A percentile compares a stretch with the other conserved stretches of the same genome.
phyloP scores from a whole-genome alignment of 2,329 filamentous ascomycete species.

The Penicillium sp. region DNA sequence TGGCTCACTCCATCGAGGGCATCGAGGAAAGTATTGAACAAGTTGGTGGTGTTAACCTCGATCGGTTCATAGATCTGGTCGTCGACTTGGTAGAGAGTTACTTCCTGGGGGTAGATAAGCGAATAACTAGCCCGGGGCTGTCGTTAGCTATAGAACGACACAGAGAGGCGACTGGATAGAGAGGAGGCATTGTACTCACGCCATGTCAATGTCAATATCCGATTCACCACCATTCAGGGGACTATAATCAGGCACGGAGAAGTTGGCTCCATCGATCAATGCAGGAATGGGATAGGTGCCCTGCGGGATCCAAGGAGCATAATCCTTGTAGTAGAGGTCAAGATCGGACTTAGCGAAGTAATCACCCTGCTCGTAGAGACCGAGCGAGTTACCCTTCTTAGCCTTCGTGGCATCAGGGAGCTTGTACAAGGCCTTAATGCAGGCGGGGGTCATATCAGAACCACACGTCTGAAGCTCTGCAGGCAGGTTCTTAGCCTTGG shows the following conservation, averaged over 20 bases:
- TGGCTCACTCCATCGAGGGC: constrained; percentile 47
- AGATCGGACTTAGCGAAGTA: constrained; percentile 52
- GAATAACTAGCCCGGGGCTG: constrained; percentile 38
- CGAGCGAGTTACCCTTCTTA: constrained; percentile 48
- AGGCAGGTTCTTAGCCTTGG: constrained; percentile 18
- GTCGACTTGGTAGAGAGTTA: constrained; percentile 51
- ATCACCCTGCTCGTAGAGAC: constrained; percentile 54
- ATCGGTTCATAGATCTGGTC: constrained; percentile 44
- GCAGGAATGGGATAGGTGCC: constrained; percentile 47
- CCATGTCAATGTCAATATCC: constrained; percentile 54
- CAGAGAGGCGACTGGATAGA: background rate
- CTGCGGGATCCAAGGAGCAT: constrained; percentile 41
- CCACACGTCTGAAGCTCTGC: constrained; percentile 47
- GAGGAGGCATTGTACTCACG: constrained; percentile 33
- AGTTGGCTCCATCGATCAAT: constrained; percentile 49
- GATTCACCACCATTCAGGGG: constrained; percentile 46
- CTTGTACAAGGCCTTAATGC: constrained; percentile 50
- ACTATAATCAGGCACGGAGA: constrained; percentile 33
- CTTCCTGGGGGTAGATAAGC: constrained; percentile 52
- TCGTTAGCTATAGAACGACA: constrained; percentile 1
- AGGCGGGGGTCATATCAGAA: constrained; percentile 55
- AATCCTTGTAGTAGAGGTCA: constrained; percentile 48
- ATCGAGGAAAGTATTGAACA: constrained; percentile 51
- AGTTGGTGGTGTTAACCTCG: constrained; percentile 27
- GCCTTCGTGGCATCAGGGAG: constrained; percentile 42